A percentile compares a stretch with the other conserved stretches of the same genome.
These are phyloP conservation scores for Fusarium sp. DNA, from an alignment of 2,329 filamentous ascomycete genomes.

Conservation along the genomic window DNA sequence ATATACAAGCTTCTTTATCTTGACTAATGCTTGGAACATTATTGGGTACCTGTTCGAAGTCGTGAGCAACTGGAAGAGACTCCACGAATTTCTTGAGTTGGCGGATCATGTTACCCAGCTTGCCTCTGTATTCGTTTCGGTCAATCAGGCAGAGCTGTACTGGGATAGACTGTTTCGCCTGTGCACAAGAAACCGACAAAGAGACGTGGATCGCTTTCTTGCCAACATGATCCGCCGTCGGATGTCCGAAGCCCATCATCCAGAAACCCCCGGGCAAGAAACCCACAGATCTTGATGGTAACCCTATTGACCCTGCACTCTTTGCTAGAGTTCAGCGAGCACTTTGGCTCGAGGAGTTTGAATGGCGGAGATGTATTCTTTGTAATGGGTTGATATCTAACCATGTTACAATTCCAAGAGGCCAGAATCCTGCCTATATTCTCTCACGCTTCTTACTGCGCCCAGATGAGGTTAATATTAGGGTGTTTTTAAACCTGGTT, in stretches of 20 bases:
- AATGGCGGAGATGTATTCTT: not conserved
- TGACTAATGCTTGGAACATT: not conserved
- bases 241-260: not conserved
- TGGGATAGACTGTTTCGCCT: not conserved
- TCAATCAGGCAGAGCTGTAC: not conserved
- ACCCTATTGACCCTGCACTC: not conserved
- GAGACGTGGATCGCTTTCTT: not conserved
- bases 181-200: not conserved
- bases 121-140: not conserved
- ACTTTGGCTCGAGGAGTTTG: not conserved
- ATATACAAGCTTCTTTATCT: rapidly evolving
- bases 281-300: not conserved
- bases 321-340: not conserved
- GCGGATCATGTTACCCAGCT: slow-evolving; percentile 4
- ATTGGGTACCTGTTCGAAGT: not conserved
- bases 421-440: too few species aligned
- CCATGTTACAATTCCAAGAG: not conserved
- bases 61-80: not conserved
- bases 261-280: not conserved
- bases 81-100: slow-evolving; percentile 14
- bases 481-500: not conserved
- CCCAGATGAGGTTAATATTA: not conserved
- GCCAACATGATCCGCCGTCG: not conserved
- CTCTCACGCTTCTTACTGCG: not conserved
- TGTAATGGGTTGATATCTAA: rapidly evolving